Conservation (phyloP, 768 basidiomycete species). For the Termitomyces sp. region DNA sequence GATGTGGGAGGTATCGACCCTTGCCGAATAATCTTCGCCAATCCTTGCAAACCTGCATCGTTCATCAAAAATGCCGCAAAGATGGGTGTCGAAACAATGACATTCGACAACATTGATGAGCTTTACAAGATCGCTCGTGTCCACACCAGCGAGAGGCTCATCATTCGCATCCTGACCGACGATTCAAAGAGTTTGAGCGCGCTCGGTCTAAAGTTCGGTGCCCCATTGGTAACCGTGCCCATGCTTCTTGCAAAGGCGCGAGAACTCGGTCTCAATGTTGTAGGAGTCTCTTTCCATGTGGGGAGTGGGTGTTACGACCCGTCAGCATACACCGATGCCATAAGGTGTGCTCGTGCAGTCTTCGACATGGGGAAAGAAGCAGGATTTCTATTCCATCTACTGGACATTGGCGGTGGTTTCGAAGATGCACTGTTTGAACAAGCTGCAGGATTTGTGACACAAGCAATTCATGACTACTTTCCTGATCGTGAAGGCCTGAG, state of each 20-base stretch:
- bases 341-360: slow-evolving; percentile 74
- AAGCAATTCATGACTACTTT: slow-evolving; percentile 78
- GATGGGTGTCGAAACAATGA: slow-evolving; percentile 88
- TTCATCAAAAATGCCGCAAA: slow-evolving; percentile 85
- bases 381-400: slow-evolving; percentile 77
- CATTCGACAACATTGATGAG: slow-evolving; percentile 97
- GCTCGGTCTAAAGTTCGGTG: slow-evolving; percentile 94
- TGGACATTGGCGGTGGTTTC: slow-evolving; percentile 97
- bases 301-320: slow-evolving; percentile 97
- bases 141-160: slow-evolving; percentile 78
- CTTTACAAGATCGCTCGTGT: slow-evolving; percentile 84
- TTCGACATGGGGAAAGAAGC: slow-evolving; percentile 83
- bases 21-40: slow-evolving; percentile 90
- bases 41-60: slow-evolving; percentile 95
- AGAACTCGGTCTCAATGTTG: slow-evolving; percentile 75
- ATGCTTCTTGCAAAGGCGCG: slow-evolving; percentile 73
- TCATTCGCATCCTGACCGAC: slow-evolving; percentile 94
- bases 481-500: slow-evolving; percentile 64
- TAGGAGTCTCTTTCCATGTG: slow-evolving; percentile 98
- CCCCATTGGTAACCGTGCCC: slow-evolving; percentile 75
- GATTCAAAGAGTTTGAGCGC: slow-evolving; percentile 93
- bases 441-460: slow-evolving; percentile 64
- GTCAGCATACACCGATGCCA: slow-evolving; percentile 84
- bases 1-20: slow-evolving; percentile 70
- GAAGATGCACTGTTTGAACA: slow-evolving; percentile 82